Evolutionary conservation across 148 eudicot species (phyloP).

Genomic region (Bassia scoparia): DNA sequence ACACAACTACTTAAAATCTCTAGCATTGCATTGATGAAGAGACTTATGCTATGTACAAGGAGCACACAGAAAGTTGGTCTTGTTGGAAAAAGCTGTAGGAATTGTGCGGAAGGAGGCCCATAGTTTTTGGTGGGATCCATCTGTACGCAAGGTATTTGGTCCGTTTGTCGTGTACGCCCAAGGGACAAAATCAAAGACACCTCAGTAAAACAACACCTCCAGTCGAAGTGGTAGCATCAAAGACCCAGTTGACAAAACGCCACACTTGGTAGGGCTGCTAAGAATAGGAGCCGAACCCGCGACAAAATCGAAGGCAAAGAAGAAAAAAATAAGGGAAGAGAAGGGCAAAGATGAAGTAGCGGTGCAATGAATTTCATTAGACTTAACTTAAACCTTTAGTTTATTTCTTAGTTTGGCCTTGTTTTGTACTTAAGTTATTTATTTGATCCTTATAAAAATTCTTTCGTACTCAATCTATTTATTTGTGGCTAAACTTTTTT

Average conservation of each 20-base stretch:
- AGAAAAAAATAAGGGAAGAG: neutral
- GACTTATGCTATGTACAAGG: no score
- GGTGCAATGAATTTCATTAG: neutral
- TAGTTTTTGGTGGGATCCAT: neutral
- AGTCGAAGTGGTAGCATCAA: neutral
- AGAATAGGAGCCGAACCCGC: neutral
- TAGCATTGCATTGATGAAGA: no score
- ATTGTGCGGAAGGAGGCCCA: neutral
- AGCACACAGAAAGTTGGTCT: no score
- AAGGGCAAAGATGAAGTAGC: neutral
- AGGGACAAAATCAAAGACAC: neutral
- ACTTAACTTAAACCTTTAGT: no score
- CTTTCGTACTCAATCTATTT: no score
- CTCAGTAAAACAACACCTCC: neutral
- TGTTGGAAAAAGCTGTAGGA: no score
- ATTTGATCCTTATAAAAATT: no score
- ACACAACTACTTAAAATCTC: no score
- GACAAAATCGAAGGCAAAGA: neutral
- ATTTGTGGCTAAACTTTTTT: no score
- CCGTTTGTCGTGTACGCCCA: neutral
- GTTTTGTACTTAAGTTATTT: no score
- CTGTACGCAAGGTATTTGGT: neutral
- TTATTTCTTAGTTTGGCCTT: no score
- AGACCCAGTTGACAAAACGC: neutral
- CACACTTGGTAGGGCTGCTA: neutral